Conservation (phyloP, 208 protist genomes). For the Naegleria lovaniensis region DNA sequence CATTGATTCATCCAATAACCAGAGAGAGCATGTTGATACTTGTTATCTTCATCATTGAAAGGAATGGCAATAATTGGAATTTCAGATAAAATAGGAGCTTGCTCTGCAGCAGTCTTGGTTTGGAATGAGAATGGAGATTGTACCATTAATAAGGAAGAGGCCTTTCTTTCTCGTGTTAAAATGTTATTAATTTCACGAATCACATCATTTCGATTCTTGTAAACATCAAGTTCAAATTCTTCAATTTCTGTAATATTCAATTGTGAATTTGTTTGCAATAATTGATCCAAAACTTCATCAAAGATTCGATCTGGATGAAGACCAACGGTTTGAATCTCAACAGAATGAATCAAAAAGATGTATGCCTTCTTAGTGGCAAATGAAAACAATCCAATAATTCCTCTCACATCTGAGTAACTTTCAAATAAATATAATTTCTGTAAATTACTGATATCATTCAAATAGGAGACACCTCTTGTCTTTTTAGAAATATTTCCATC, state of each 20-base stretch:
- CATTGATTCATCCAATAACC: not conserved
- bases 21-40: not conserved
- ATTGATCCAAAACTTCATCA: slow-evolving; percentile 10
- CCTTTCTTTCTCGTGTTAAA: slow-evolving; percentile 11
- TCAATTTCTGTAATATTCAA: not conserved
- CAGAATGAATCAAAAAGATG: slow-evolving; percentile 19
- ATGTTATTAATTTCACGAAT: slow-evolving; percentile 32
- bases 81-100: not conserved
- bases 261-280: not conserved
- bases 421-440: slow-evolving; percentile 34
- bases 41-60: slow-evolving; percentile 1
- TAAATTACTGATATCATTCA: slow-evolving; percentile 12
- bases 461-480: slow-evolving; percentile 27
- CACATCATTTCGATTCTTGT: not conserved
- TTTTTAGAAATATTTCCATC: not conserved
- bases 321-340: not conserved
- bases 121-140: not conserved
- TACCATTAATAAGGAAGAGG: not conserved
- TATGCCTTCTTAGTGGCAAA: not conserved
- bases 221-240: slow-evolving; percentile 1
- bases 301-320: not conserved
- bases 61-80: not conserved
- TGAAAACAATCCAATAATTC: slow-evolving; percentile 19
- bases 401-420: not conserved
- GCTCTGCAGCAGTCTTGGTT: not conserved